Evolutionary conservation across 2,329 filamentous ascomycete genomes (phyloP).

Genomic region (Aspergillus transmontanensis): DNA sequence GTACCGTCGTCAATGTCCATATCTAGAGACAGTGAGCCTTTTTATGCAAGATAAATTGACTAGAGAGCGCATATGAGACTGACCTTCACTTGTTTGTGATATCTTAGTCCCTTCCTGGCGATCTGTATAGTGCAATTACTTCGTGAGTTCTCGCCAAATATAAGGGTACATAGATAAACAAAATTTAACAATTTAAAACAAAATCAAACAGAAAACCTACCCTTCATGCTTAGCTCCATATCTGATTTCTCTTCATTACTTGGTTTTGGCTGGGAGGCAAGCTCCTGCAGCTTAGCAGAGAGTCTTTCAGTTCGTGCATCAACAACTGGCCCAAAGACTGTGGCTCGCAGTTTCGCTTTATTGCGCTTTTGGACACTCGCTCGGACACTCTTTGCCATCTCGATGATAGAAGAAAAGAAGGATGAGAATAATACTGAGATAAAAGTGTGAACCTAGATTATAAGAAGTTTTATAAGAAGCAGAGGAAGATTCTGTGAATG

Average conservation of each 20-base stretch:
- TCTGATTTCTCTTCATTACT: slow-evolving; percentile 50
- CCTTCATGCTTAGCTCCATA: slow-evolving; percentile 26
- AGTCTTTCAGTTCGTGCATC: slow-evolving; percentile 78
- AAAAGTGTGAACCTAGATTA: neutral
- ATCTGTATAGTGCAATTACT: slow-evolving; percentile 14
- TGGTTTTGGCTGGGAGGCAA: slow-evolving; percentile 76
- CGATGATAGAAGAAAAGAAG: slow-evolving; percentile 24
- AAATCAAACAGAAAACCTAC: slow-evolving; percentile 22
- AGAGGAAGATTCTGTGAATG: neutral
- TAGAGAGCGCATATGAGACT: neutral
- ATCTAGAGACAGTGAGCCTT: slow-evolving; percentile 26
- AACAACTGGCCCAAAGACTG: slow-evolving; percentile 83
- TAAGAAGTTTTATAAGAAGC: neutral
- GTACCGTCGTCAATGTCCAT: slow-evolving; percentile 44
- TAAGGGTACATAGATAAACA: neutral
- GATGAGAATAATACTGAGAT: neutral
- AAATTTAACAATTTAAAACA: neutral
- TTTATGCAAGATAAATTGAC: neutral
- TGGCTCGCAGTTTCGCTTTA: slow-evolving; percentile 75
- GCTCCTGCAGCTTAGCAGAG: slow-evolving; percentile 79
- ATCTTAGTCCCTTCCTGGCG: slow-evolving; percentile 18
- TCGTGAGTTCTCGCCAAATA: slow-evolving; percentile 7
- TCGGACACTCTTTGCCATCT: slow-evolving; percentile 86
- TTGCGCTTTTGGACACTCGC: slow-evolving; percentile 81
- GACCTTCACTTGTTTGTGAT: slow-evolving; percentile 27